Evolutionary conservation across 2,329 filamentous ascomycete genomes (phyloP).

Genomic region (Keithomyces neogunnii): DNA sequence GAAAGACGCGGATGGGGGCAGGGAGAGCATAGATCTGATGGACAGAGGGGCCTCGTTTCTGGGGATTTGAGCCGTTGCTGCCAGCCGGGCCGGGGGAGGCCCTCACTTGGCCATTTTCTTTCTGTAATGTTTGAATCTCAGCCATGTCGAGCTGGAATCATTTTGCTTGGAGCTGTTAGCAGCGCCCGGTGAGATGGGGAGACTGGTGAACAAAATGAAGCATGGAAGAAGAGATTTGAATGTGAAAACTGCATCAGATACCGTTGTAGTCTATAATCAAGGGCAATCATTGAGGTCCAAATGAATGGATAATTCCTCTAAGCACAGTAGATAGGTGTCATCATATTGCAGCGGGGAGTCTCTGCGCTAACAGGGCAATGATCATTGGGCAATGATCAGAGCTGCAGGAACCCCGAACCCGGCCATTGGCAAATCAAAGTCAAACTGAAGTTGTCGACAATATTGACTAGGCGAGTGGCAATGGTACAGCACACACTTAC

Average conservation of each 20-base stretch:
- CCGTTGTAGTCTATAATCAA: conserved; percentile 87
- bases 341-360: conserved; percentile 39
- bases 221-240: conserved; percentile 10
- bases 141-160: conserved; percentile 37
- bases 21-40: conserved; percentile 75
- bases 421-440: neutral
- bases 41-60: conserved; percentile 35
- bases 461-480: neutral
- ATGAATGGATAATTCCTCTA: conserved; percentile 47
- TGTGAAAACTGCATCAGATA: conserved; percentile 64
- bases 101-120: conserved; percentile 9
- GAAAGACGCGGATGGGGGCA: conserved; percentile 71
- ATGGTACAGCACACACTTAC: conserved; percentile 12
- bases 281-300: conserved; percentile 53
- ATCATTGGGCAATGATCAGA: no score
- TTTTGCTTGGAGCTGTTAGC: conserved; percentile 30
- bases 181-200: neutral
- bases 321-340: conserved; percentile 50
- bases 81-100: conserved; percentile 10
- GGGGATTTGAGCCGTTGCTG: conserved; percentile 9
- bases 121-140: conserved; percentile 24
- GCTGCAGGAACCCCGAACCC: neutral
- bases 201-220: neutral
- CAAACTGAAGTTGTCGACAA: neutral
- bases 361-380: neutral